Percentiles rank a stretch among this genome's conserved stretches.
Conservation (phyloP, 352 stramenopile genomes). For the Globisporangium iwayamae region DNA sequence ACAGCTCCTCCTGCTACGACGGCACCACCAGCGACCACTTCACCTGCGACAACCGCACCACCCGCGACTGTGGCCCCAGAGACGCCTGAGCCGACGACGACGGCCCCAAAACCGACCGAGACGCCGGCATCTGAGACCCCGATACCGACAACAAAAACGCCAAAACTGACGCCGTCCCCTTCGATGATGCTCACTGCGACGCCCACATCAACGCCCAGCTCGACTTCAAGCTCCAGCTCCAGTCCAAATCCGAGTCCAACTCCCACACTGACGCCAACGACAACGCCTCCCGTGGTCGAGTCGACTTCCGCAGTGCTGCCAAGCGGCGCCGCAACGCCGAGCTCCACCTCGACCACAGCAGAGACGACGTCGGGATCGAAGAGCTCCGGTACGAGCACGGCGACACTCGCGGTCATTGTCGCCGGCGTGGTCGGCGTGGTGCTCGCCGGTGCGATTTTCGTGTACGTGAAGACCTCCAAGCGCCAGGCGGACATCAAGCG, state of each 20-base stretch:
- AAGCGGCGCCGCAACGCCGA: constrained; percentile 3
- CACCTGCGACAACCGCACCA: constrained; percentile 15
- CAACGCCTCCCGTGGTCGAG: background rate
- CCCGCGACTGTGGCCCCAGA: constrained; percentile 7
- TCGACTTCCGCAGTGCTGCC: constrained; percentile 10
- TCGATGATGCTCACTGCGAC: constrained; percentile 15
- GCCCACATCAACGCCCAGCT: constrained; percentile 11
- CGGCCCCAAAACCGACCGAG: background rate
- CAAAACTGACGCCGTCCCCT: constrained; percentile 11
- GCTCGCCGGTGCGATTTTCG: constrained; percentile 40
- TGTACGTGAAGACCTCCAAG: constrained; percentile 42
- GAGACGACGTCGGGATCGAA: constrained; percentile 24
- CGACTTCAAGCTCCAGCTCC: background rate
- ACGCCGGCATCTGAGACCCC: background rate
- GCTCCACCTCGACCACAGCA: constrained; percentile 25
- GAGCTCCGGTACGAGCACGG: constrained; percentile 22
- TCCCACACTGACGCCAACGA: background rate
- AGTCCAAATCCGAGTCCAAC: background rate
- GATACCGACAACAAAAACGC: constrained; percentile 11
- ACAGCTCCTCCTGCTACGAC: constrained; percentile 14
- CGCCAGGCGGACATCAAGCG: constrained; percentile 34
- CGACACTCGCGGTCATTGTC: constrained; percentile 45
- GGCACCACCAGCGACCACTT: constrained; percentile 11
- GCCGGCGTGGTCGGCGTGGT: constrained; percentile 39
- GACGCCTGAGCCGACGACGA: background rate